These are phyloP conservation scores for Chrysopogon serrulatus DNA, from an alignment of 176 grass and related monocot species.

Conservation along the genomic window DNA sequence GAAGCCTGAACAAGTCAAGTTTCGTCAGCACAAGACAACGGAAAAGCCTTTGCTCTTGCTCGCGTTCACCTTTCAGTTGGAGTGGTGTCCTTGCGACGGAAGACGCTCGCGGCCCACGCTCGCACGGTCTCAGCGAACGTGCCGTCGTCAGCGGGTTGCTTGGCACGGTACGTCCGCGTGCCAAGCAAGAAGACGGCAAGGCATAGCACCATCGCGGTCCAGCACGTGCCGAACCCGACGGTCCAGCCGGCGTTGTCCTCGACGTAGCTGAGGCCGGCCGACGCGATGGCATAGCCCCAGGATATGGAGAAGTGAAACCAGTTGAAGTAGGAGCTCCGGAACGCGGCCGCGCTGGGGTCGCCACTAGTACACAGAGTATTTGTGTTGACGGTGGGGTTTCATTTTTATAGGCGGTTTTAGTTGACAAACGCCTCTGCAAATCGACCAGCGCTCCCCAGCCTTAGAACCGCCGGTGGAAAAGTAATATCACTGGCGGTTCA, in stretches of 20 bases:
- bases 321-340: slow-evolving; percentile 77
- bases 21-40: neutral
- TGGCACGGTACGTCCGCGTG: slow-evolving; percentile 14
- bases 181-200: slow-evolving; percentile 42
- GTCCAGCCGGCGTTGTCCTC: slow-evolving; percentile 69
- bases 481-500: too few species aligned
- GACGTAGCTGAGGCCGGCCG: slow-evolving; percentile 37
- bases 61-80: slow-evolving; percentile 2
- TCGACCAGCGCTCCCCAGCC: too few species aligned
- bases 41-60: neutral
- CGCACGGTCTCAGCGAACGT: neutral
- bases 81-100: neutral
- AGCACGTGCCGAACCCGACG: slow-evolving; percentile 49
- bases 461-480: too few species aligned
- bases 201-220: slow-evolving; percentile 27
- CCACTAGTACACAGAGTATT: too few species aligned
- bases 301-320: slow-evolving; percentile 72
- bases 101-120: neutral
- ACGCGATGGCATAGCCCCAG: slow-evolving; percentile 21
- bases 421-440: too few species aligned
- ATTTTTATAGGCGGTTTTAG: too few species aligned
- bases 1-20: neutral
- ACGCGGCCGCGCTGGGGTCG: neutral
- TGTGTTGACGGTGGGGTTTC: too few species aligned
- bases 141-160: neutral